These are phyloP conservation scores for Friedmanniomyces simplex DNA, from an alignment of 495 filamentous ascomycete species.

Conservation along the genomic window DNA sequence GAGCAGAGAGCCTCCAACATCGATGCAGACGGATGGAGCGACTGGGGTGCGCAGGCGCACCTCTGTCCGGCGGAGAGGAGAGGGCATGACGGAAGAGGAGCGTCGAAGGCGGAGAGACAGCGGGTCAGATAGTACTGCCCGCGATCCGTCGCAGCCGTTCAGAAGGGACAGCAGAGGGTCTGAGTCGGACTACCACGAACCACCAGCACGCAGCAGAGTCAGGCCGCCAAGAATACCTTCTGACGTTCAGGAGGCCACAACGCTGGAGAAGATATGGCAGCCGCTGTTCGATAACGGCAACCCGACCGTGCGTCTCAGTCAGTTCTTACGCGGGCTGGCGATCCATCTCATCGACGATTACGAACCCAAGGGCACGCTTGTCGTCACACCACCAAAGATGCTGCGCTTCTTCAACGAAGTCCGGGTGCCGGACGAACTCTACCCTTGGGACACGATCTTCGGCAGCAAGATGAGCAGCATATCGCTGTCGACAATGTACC, in stretches of 20 bases:
- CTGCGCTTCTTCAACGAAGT: slow-evolving; percentile 64
- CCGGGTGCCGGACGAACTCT: slow-evolving; percentile 49
- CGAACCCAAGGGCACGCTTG: slow-evolving; percentile 58
- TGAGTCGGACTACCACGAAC: neutral
- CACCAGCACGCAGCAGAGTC: slow-evolving; percentile 33
- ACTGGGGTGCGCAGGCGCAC: neutral
- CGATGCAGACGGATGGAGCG: neutral
- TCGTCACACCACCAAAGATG: slow-evolving; percentile 76
- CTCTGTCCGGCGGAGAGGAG: neutral
- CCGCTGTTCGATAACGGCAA: slow-evolving; percentile 61
- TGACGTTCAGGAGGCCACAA: slow-evolving; percentile 39
- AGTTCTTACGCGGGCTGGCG: slow-evolving; percentile 68
- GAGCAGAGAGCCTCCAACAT: slow-evolving; percentile 1
- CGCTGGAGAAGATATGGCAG: slow-evolving; percentile 64
- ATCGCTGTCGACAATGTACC: slow-evolving; percentile 61
- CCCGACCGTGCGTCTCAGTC: slow-evolving; percentile 55
- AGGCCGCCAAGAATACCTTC: slow-evolving; percentile 30
- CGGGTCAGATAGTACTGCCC: neutral
- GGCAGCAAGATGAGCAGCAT: slow-evolving; percentile 22
- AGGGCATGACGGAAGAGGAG: neutral
- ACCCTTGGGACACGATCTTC: slow-evolving; percentile 55
- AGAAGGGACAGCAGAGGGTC: slow-evolving; percentile 6
- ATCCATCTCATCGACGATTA: slow-evolving; percentile 77
- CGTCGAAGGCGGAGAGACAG: slow-evolving; percentile 1
- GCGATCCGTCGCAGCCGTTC: neutral